phyloP scores from a whole-genome alignment of 805 yeast species.

The Ogataea angusta region DNA sequence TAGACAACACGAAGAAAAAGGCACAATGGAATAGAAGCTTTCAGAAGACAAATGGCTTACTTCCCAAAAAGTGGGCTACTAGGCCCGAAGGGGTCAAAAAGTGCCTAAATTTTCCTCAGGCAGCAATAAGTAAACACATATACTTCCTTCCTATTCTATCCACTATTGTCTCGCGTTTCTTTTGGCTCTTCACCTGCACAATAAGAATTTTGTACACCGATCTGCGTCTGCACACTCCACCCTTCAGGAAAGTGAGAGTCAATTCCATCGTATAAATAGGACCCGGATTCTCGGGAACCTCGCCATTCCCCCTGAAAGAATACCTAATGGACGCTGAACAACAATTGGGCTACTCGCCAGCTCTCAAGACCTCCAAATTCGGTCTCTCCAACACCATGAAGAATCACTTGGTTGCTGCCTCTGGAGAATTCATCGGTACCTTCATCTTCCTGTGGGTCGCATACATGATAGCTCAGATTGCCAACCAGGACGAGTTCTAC shows the following conservation, averaged over 20 bases:
- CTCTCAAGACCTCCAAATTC: constrained; percentile 31
- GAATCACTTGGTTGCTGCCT: constrained; percentile 64
- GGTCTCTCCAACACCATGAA: constrained; percentile 44
- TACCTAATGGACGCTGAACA: constrained; percentile 36
- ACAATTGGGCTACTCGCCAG: constrained; percentile 40
- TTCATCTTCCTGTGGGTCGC: constrained; percentile 82
- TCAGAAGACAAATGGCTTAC: neutral
- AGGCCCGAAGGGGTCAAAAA: neutral
- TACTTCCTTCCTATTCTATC: neutral
- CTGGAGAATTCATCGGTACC: constrained; percentile 85
- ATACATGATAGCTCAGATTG: constrained; percentile 77
- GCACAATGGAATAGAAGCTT: neutral
- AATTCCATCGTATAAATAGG: constrained; percentile 6
- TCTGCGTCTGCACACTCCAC: neutral
- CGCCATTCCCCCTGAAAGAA: neutral
- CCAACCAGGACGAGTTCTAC: constrained; percentile 44
- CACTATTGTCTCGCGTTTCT: neutral
- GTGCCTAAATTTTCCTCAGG: neutral
- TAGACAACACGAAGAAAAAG: neutral
- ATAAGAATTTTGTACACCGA: neutral
- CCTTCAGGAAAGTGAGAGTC: neutral
- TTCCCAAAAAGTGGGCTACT: neutral
- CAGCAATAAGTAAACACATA: neutral
- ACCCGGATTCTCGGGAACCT: neutral
- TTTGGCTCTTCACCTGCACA: constrained; percentile 1